Evolutionary conservation across 495 filamentous ascomycete species (phyloP).

Genomic region (Rostrohypoxylon terebratum): DNA sequence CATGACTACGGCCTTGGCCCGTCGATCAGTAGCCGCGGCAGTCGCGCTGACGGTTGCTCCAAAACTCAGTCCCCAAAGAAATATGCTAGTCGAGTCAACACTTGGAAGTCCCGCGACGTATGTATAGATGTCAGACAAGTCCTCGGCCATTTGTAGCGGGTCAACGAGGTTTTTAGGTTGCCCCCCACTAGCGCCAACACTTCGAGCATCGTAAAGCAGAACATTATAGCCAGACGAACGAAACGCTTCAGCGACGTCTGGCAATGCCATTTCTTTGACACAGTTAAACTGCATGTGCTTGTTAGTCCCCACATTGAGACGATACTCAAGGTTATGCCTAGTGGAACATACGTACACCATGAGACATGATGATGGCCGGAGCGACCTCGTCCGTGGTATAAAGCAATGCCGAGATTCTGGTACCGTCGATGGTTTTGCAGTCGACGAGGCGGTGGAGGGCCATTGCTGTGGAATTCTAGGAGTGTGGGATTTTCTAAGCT

Average conservation of each 20-base stretch:
- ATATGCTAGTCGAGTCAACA: constrained; percentile 27
- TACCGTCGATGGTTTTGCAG: constrained; percentile 53
- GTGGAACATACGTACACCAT: constrained; percentile 45
- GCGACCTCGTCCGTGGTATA: constrained; percentile 41
- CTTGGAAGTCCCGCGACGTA: constrained; percentile 49
- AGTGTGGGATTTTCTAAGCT: no score
- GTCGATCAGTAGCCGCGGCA: constrained; percentile 50
- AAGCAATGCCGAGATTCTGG: constrained; percentile 42
- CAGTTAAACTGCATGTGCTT: constrained; percentile 55
- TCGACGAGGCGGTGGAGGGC: constrained; percentile 46
- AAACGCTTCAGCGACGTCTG: constrained; percentile 54
- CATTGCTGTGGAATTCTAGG: no score
- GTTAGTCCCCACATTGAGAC: no score
- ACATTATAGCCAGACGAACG: constrained; percentile 54
- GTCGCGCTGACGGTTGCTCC: constrained; percentile 43
- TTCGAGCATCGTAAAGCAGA: constrained; percentile 58
- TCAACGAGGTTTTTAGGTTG: constrained; percentile 57
- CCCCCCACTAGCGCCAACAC: constrained; percentile 56
- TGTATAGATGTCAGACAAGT: constrained; percentile 46
- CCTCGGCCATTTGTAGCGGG: constrained; percentile 51
- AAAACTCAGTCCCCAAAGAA: constrained; percentile 64
- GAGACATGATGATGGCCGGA: constrained; percentile 54
- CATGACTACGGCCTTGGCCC: constrained; percentile 24
- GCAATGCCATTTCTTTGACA: constrained; percentile 55
- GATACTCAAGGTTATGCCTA: no score